Evolutionary conservation across 768 basidiomycete genomes (phyloP).

Genomic region (Bullera alba): DNA sequence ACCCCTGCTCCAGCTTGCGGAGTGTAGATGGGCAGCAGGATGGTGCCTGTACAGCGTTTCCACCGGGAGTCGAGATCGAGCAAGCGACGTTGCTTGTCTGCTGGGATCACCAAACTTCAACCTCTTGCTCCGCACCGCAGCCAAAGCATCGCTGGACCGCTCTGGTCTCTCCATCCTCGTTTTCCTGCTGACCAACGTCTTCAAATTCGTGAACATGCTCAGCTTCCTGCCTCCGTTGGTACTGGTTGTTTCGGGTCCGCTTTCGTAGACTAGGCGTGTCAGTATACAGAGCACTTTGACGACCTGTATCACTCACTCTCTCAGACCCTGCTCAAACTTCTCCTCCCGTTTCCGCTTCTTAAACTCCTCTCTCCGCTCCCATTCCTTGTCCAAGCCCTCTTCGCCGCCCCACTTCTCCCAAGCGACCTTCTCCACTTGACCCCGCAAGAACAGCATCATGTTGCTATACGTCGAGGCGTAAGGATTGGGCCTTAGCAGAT

Average conservation of each 20-base stretch:
- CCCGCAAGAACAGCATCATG: conserved; percentile 97
- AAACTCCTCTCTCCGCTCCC: conserved; percentile 65
- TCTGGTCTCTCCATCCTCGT: conserved; percentile 41
- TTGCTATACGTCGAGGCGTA: conserved; percentile 93
- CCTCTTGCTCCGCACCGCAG: conserved; percentile 86
- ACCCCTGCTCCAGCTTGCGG: too few species aligned
- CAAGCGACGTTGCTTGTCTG: too few species aligned
- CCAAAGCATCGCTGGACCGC: conserved; percentile 65
- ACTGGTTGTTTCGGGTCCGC: conserved; percentile 79
- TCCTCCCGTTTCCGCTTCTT: conserved; percentile 86
- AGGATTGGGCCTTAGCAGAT: conserved; percentile 87
- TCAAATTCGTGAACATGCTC: conserved; percentile 85
- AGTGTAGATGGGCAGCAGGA: too few species aligned
- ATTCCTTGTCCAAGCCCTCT: conserved; percentile 83
- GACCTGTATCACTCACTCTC: conserved; percentile 51
- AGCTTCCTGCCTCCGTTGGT: conserved; percentile 76
- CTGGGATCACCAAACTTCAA: conserved; percentile 67
- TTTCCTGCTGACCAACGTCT: conserved; percentile 48
- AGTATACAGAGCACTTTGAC: neutral
- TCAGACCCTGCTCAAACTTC: conserved; percentile 87
- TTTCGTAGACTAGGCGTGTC: conserved; percentile 54
- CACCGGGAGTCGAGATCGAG: too few species aligned
- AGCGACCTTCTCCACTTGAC: conserved; percentile 87
- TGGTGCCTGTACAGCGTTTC: too few species aligned
- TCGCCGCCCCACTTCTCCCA: conserved; percentile 97